Conservation (phyloP, 106 monocot genomes). For the Hemerocallis citrina region DNA sequence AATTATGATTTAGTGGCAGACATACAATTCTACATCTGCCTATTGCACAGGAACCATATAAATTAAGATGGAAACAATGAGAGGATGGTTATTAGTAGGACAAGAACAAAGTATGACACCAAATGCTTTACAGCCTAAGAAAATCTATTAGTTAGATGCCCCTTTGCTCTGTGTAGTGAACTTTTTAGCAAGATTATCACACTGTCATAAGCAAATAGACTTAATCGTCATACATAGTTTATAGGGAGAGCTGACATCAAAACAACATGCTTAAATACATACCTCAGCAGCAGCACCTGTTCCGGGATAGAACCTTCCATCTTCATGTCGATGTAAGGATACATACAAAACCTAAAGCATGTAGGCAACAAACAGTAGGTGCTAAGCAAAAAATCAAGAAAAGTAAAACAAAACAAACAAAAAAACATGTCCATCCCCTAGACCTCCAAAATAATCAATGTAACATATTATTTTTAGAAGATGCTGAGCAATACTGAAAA, state of each 20-base stretch:
- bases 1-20: no score
- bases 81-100: no score
- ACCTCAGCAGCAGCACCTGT: conserved; percentile 92
- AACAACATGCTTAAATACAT: not conserved
- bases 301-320: conserved; percentile 92
- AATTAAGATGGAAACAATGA: no score
- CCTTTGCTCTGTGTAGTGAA: no score
- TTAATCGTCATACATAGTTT: not conserved
- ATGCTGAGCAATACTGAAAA: not conserved
- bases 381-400: not conserved
- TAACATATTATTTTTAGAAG: not conserved
- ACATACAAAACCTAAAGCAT: conserved; percentile 69
- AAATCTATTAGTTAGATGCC: no score
- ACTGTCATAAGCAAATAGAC: not conserved
- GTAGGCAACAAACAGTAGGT: not conserved
- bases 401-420: not conserved
- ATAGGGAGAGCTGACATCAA: not conserved
- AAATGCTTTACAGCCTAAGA: no score
- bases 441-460: not conserved
- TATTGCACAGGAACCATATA: no score
- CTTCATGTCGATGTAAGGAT: conserved; percentile 95
- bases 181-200: not conserved
- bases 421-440: not conserved
- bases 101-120: no score
- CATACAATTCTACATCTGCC: no score